Evolutionary conservation across 768 basidiomycete species (phyloP).

Genomic region (Sporobolomyces phaffii): DNA sequence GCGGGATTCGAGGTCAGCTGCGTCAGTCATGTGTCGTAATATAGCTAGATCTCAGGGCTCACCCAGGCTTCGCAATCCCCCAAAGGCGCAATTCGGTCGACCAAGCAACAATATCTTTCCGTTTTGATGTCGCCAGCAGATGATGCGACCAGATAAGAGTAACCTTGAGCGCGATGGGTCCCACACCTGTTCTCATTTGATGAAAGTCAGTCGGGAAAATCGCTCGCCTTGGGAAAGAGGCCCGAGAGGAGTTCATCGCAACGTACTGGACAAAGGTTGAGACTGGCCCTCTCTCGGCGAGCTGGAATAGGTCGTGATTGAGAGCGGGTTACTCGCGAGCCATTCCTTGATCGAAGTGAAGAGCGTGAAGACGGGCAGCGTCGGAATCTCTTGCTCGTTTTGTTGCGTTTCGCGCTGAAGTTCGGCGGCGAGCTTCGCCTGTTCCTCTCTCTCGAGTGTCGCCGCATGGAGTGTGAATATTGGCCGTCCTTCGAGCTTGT

Average conservation of each 20-base stretch:
- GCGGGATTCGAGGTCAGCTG: too few relatives aligned
- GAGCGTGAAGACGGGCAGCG: conserved; percentile 20
- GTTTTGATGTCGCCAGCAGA: conserved; percentile 38
- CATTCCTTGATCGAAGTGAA: conserved; percentile 19
- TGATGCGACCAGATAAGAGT: conserved; percentile 37
- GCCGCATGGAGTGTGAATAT: neutral
- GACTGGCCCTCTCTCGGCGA: neutral
- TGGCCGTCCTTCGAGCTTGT: neutral
- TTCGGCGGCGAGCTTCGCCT: neutral
- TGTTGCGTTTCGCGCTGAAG: neutral
- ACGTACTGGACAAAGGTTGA: too few relatives aligned
- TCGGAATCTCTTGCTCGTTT: neutral
- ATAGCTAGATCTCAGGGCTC: too few relatives aligned
- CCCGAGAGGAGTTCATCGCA: too few relatives aligned
- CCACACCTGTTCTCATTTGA: neutral
- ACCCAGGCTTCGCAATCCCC: conserved; percentile 34
- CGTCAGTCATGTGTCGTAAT: too few relatives aligned
- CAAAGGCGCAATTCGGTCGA: conserved; percentile 32
- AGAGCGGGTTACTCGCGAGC: conserved; percentile 1
- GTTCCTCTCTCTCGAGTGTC: neutral
- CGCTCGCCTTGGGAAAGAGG: too few relatives aligned
- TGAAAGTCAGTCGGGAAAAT: too few relatives aligned
- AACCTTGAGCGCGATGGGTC: conserved; percentile 16
- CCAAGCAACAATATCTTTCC: conserved; percentile 37
- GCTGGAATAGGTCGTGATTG: neutral